Evolutionary conservation across 495 filamentous ascomycete species (phyloP), one percentile per base, ranked within the genome.

Genomic region (Extremus antarcticus): DNA sequence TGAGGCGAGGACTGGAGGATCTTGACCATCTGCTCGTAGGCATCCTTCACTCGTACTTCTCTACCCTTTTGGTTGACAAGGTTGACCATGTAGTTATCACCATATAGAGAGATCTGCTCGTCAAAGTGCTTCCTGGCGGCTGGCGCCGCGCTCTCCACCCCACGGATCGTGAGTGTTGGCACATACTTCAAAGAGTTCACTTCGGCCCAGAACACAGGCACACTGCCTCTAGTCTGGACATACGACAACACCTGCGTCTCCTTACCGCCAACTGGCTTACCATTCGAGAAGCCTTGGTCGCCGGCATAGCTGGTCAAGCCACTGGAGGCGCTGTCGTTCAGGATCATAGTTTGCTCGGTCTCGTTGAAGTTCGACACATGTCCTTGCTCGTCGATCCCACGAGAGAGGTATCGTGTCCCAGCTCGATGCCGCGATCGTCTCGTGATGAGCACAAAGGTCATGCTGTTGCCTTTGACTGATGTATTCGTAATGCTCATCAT

Each of bases 331-430:
- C 94, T 57, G 59, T 71, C 92, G 62, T 95, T 95, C 58, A 98
- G 68, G 32, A 98, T 78, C 41, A 94, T 74, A 47, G 87, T 74
- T 66, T 97, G 94, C 65, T 98, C 92, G 0, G 94, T 97, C 73
- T 98, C 92, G 64, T 98, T 98, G 76, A 89, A 98, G 65, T 98
- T 98, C 19, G 89, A 86, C 3, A 89, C 94, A 66, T 96, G 78
- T n/a, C 92, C 92, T 57, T 88, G 71, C 54, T 95, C 88, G 64
- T 98, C 91, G 20, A 96, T 78, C 29, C 92, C 92, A 50, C 92
- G 82, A 0, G 94, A 90, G 66, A 97, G 89, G 73, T 96, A 96
- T 67, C 92, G 74, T 4, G 92, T 97, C 21, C 92, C 92, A 15
- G 79, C 91, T 55, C 90, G 78, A 66, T 94, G 80, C 61, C 92